These are phyloP conservation scores for Candida yuanshanica DNA, from an alignment of 805 yeast genomes.

Conservation along the genomic window DNA sequence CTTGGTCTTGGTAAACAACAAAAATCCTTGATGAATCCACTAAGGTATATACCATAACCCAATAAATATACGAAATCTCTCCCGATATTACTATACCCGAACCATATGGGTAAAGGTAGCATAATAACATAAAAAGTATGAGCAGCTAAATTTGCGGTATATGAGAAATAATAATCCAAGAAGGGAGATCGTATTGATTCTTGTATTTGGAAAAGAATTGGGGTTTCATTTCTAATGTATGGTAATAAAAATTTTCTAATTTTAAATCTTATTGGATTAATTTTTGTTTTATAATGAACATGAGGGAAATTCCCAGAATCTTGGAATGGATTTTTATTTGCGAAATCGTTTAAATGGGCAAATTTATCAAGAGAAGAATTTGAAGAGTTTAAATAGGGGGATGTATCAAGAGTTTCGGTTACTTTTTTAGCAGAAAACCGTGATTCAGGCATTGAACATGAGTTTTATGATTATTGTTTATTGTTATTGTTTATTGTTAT, in stretches of 20 bases:
- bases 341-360: slow-evolving; percentile 23
- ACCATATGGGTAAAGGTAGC: slow-evolving; percentile 83
- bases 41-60: slow-evolving; percentile 52
- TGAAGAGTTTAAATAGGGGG: neutral
- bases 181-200: slow-evolving; percentile 36
- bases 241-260: slow-evolving; percentile 52
- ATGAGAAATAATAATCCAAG: slow-evolving; percentile 73
- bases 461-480: no score
- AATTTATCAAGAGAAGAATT: slow-evolving; percentile 10
- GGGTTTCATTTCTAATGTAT: slow-evolving; percentile 59
- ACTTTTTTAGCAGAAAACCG: neutral
- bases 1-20: slow-evolving; percentile 88
- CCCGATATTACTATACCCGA: slow-evolving; percentile 52
- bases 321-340: slow-evolving; percentile 19
- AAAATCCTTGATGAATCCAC: slow-evolving; percentile 77
- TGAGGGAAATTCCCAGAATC: slow-evolving; percentile 76
- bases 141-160: slow-evolving; percentile 85
- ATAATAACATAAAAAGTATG: slow-evolving; percentile 90
- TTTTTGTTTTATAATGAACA: slow-evolving; percentile 55
- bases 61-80: slow-evolving; percentile 67
- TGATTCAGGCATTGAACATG: neutral
- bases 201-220: slow-evolving; percentile 54
- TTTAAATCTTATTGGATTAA: slow-evolving; percentile 50
- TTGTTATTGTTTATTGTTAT: no score
- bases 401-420: neutral